phyloP scores from a whole-genome alignment of 2,329 filamentous ascomycete genomes.

The Endocalyx cinctus region DNA sequence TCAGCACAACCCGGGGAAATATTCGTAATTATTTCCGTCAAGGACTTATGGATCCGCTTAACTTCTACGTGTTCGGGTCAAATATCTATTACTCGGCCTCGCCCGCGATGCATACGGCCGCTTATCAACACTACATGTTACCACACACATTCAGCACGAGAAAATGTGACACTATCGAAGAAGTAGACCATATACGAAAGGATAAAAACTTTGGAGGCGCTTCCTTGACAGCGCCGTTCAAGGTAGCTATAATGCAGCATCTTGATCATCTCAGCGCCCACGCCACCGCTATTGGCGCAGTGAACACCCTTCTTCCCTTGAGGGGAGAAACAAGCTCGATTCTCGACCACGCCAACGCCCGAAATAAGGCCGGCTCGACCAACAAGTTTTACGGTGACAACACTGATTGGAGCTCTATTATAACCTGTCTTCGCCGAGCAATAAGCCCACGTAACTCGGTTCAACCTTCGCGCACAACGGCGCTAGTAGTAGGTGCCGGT shows the following conservation, averaged over 20 bases:
- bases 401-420: slow-evolving; percentile 64
- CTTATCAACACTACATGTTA: slow-evolving; percentile 62
- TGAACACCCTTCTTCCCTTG: slow-evolving; percentile 67
- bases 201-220: slow-evolving; percentile 63
- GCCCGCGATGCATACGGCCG: slow-evolving; percentile 67
- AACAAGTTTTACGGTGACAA: slow-evolving; percentile 66
- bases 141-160: slow-evolving; percentile 60
- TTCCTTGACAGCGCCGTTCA: slow-evolving; percentile 65
- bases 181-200: slow-evolving; percentile 54
- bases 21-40: slow-evolving; percentile 57
- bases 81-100: slow-evolving; percentile 67
- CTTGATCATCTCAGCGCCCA: slow-evolving; percentile 63
- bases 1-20: slow-evolving; percentile 51
- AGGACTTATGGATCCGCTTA: slow-evolving; percentile 59
- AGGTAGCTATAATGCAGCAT: slow-evolving; percentile 61
- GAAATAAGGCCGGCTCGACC: slow-evolving; percentile 57
- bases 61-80: slow-evolving; percentile 65
- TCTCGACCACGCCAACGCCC: slow-evolving; percentile 51
- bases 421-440: slow-evolving; percentile 58
- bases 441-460: slow-evolving; percentile 63
- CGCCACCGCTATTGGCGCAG: slow-evolving; percentile 65
- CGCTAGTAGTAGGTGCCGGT: slow-evolving; percentile 56
- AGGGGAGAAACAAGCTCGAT: slow-evolving; percentile 46
- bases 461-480: slow-evolving; percentile 47
- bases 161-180: slow-evolving; percentile 56